Evolutionary conservation across 371 early-diverging fungal species (phyloP).

Genomic region (Haplosporangium sp.): DNA sequence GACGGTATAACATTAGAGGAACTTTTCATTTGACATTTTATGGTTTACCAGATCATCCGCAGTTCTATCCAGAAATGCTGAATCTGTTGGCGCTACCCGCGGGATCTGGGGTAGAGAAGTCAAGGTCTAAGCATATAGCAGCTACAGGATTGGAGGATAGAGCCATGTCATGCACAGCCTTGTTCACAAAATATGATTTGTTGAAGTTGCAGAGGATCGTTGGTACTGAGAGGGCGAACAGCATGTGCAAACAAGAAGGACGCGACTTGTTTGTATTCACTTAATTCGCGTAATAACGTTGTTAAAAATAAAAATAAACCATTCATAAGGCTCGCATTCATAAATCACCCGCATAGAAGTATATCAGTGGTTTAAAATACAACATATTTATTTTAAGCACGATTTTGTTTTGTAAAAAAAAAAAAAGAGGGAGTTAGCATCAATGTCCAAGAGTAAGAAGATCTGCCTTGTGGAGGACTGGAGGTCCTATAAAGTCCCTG

Average conservation of each 20-base stretch:
- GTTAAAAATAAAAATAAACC: too few relatives aligned
- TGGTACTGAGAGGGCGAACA: conserved; percentile 79
- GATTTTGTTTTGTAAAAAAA: too few relatives aligned
- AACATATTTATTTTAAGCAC: too few relatives aligned
- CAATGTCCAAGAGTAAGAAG: too few relatives aligned
- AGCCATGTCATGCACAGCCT: conserved; percentile 71
- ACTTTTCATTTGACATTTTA: conserved; percentile 91
- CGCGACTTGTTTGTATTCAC: conserved; percentile 79
- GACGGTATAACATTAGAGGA: conserved; percentile 88
- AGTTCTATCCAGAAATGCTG: conserved; percentile 92
- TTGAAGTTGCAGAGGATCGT: conserved; percentile 91
- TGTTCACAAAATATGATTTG: conserved; percentile 88
- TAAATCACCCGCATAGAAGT: too few relatives aligned
- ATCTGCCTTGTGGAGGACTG: too few relatives aligned
- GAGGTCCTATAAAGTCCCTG: too few relatives aligned
- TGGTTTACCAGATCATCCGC: conserved; percentile 85
- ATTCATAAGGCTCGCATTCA: too few relatives aligned
- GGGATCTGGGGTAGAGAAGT: conserved; percentile 60
- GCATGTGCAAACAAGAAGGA: conserved; percentile 78
- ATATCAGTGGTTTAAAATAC: too few relatives aligned
- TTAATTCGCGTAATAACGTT: conserved; percentile 35
- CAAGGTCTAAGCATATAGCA: conserved; percentile 58
- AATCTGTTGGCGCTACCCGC: conserved; percentile 66
- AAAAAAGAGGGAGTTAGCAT: too few relatives aligned
- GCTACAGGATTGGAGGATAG: conserved; percentile 47